Conservation (phyloP, 345 rosid species). For the Eucalyptus tenuipes region DNA sequence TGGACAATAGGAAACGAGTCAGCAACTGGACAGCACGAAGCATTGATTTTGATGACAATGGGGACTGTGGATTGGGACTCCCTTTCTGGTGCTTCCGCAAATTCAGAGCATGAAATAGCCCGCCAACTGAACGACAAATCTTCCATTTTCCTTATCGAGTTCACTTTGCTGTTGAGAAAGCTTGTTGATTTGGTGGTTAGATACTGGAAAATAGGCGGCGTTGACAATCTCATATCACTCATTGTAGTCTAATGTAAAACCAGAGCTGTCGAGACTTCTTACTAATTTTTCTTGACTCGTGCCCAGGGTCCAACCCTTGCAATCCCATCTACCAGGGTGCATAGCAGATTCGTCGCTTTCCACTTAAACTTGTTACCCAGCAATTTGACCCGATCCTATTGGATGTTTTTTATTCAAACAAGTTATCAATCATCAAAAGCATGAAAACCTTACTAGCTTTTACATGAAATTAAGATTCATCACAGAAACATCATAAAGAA, state of each 20-base stretch:
- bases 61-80: neutral
- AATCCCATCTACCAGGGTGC: too few relatives aligned
- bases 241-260: neutral
- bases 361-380: too few relatives aligned
- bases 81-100: neutral
- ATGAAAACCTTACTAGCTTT: too few relatives aligned
- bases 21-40: neutral
- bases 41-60: neutral
- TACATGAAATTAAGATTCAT: too few relatives aligned
- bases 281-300: too few relatives aligned
- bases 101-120: neutral
- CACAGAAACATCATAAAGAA: neutral
- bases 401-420: neutral
- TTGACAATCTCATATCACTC: neutral
- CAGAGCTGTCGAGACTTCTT: neutral
- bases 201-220: neutral
- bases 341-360: too few relatives aligned
- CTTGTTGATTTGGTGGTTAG: neutral
- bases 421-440: neutral
- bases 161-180: neutral
- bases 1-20: neutral
- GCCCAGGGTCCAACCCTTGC: too few relatives aligned
- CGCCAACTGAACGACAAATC: too few relatives aligned
- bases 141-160: too few relatives aligned
- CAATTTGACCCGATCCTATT: neutral